These are phyloP conservation scores for Fennellomyces sp. DNA, from an alignment of 371 early-diverging fungal species.

Conservation along the genomic window DNA sequence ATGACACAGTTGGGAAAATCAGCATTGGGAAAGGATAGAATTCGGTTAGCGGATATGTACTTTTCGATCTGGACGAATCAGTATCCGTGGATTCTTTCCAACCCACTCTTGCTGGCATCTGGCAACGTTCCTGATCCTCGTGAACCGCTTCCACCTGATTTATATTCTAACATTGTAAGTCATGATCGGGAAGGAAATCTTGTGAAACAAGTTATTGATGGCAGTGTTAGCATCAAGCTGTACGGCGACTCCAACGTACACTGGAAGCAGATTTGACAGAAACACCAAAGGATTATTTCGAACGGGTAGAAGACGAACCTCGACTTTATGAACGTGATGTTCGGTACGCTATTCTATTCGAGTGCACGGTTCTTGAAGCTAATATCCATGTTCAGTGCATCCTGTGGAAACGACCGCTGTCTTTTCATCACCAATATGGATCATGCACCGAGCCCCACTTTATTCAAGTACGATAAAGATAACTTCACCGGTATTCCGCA, in stretches of 20 bases:
- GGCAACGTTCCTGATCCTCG: background rate
- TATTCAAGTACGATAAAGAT: slow-evolving; percentile 33
- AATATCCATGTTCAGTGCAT: slow-evolving; percentile 31
- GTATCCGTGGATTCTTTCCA: slow-evolving; percentile 64
- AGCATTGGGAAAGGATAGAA: slow-evolving; percentile 50
- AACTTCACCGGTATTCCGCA: slow-evolving; percentile 35
- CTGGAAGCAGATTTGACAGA: slow-evolving; percentile 44
- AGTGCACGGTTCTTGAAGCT: too few relatives aligned
- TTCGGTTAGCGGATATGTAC: slow-evolving; percentile 59
- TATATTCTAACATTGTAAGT: slow-evolving; percentile 12
- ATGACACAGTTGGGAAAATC: slow-evolving; percentile 58
- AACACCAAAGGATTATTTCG: slow-evolving; percentile 56
- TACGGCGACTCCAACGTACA: slow-evolving; percentile 48
- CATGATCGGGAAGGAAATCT: too few relatives aligned
- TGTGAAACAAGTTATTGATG: too few relatives aligned
- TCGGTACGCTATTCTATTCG: slow-evolving; percentile 26
- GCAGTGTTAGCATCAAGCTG: slow-evolving; percentile 59
- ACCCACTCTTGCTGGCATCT: slow-evolving; percentile 25
- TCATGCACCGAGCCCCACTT: slow-evolving; percentile 46
- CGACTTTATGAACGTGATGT: slow-evolving; percentile 46
- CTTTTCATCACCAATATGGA: slow-evolving; percentile 61
- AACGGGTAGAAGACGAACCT: slow-evolving; percentile 51
- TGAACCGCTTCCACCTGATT: background rate
- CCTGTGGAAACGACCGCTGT: slow-evolving; percentile 62
- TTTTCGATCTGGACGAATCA: slow-evolving; percentile 72